phyloP scores from a whole-genome alignment of 1,139 yeast species.

The Hemisphaericaspora xylofermentans region DNA sequence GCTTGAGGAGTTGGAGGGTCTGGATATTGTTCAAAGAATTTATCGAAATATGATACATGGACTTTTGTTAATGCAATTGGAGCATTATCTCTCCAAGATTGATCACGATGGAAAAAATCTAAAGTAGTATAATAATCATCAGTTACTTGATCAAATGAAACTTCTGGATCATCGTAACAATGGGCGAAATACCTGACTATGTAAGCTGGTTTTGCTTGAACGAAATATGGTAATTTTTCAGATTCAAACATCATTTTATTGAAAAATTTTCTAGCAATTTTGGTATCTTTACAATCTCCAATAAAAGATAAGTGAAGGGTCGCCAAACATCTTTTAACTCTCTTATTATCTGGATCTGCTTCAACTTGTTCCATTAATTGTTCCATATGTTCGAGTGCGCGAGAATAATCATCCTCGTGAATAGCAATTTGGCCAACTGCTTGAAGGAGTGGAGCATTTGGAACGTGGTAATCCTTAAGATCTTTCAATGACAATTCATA shows the following conservation, averaged over 20 bases:
- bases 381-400: constrained; percentile 44
- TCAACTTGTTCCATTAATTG: constrained; percentile 32
- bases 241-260: background rate
- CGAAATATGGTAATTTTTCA: background rate
- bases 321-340: constrained; percentile 29
- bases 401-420: constrained; percentile 38
- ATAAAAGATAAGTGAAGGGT: constrained; percentile 78
- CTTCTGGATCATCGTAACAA: background rate
- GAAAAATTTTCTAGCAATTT: background rate
- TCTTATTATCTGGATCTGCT: constrained; percentile 16
- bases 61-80: background rate
- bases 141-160: background rate
- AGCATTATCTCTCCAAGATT: background rate
- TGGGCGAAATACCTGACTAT: background rate
- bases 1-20: background rate
- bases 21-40: background rate
- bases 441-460: constrained; percentile 18
- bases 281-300: constrained; percentile 59
- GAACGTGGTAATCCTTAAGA: too few species aligned
- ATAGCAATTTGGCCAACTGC: constrained; percentile 45
- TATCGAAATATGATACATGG: background rate
- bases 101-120: too few species aligned
- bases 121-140: background rate
- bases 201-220: background rate
- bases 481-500: constrained; percentile 35